Conservation (phyloP, 805 yeast species). For the Saccharomycopsis sp. region DNA sequence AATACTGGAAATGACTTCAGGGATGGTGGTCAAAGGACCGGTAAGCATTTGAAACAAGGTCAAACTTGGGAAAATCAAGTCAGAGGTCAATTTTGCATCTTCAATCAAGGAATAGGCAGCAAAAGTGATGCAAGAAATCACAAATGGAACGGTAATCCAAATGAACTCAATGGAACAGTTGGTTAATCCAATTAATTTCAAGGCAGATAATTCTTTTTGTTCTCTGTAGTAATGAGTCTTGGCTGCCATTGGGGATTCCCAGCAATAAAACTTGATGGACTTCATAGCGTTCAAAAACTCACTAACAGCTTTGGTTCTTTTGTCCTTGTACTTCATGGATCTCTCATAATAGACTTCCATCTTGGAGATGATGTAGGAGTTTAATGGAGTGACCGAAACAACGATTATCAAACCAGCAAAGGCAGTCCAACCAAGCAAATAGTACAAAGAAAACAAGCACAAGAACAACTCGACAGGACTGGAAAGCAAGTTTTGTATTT, state of each 20-base stretch:
- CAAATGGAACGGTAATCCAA: slow-evolving; percentile 57
- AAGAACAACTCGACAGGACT: slow-evolving; percentile 50
- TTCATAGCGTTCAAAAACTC: slow-evolving; percentile 55
- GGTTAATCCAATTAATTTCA: slow-evolving; percentile 39
- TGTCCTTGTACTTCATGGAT: slow-evolving; percentile 57
- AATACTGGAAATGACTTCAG: slow-evolving; percentile 44
- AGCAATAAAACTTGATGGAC: slow-evolving; percentile 57
- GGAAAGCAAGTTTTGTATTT: slow-evolving; percentile 45
- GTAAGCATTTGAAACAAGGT: slow-evolving; percentile 50
- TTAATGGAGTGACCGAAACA: slow-evolving; percentile 49
- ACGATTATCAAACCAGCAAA: slow-evolving; percentile 48
- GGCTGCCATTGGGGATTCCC: slow-evolving; percentile 58
- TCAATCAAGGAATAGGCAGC: slow-evolving; percentile 39
- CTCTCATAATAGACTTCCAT: slow-evolving; percentile 39
- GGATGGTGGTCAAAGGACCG: slow-evolving; percentile 51
- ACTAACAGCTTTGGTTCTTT: slow-evolving; percentile 47
- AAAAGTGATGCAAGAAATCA: slow-evolving; percentile 56
- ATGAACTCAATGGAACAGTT: slow-evolving; percentile 42
- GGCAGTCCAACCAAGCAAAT: slow-evolving; percentile 49
- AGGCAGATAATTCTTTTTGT: slow-evolving; percentile 44
- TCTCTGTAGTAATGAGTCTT: slow-evolving; percentile 47
- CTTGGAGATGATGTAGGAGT: slow-evolving; percentile 37
- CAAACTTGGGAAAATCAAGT: slow-evolving; percentile 60
- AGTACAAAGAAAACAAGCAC: slow-evolving; percentile 45
- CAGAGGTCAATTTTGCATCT: slow-evolving; percentile 50